A percentile compares a stretch with the other conserved stretches of the same genome.
Evolutionary conservation across 495 filamentous ascomycete species (phyloP).

Genomic region (Penicillium desertorum): DNA sequence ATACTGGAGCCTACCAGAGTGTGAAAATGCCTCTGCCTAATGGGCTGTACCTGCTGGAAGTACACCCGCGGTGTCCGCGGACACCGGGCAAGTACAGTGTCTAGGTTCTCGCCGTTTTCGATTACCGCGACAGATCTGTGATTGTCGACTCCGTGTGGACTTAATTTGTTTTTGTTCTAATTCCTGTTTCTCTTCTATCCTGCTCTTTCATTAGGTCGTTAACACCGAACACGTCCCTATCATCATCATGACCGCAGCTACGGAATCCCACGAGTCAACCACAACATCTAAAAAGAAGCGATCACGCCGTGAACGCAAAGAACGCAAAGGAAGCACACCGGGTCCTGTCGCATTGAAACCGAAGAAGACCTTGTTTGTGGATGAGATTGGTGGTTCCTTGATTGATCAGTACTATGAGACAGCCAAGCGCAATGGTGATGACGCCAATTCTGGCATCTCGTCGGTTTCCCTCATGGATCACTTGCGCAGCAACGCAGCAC

Average conservation of each 20-base stretch:
- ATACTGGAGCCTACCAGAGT: background rate
- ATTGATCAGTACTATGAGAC: slow-evolving; percentile 22
- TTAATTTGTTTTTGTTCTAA: background rate
- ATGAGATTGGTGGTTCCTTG: slow-evolving; percentile 27
- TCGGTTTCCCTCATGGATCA: slow-evolving; percentile 23
- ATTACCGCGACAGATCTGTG: background rate
- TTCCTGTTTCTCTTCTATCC: background rate
- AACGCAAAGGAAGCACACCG: slow-evolving; percentile 12
- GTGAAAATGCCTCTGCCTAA: slow-evolving; percentile 5
- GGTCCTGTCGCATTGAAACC: slow-evolving; percentile 7
- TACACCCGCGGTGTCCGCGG: too few species aligned
- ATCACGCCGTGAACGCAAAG: slow-evolving; percentile 14
- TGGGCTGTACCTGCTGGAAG: background rate
- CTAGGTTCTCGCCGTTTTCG: background rate
- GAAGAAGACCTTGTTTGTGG: slow-evolving; percentile 22
- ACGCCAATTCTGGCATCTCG: slow-evolving; percentile 4
- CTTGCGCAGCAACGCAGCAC: slow-evolving; percentile 14
- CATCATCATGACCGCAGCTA: background rate
- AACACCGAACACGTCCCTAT: background rate
- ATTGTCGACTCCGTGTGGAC: background rate
- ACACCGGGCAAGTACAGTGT: background rate
- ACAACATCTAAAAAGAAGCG: slow-evolving; percentile 22
- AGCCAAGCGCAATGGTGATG: slow-evolving; percentile 1
- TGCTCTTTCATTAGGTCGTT: background rate
- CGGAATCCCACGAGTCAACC: background rate